These are phyloP conservation scores for Mucor piriformis DNA, from an alignment of 371 early-diverging fungal species.

Conservation along the genomic window DNA sequence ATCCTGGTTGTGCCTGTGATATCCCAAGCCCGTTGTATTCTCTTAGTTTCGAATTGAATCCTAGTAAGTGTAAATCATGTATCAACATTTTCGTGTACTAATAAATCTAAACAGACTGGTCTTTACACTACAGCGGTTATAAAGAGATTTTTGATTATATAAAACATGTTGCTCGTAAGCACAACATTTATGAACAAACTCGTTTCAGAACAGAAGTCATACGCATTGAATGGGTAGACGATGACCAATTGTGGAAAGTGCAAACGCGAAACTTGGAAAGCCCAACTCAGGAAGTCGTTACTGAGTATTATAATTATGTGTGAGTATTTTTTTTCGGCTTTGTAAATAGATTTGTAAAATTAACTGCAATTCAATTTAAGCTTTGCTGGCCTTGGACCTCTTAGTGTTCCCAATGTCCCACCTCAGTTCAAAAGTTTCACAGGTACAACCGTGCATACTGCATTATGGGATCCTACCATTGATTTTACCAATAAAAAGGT, in stretches of 20 bases:
- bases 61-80: constrained; percentile 36
- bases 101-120: constrained; percentile 45
- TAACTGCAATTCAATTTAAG: not conserved
- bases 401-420: constrained; percentile 58
- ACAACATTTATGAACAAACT: constrained; percentile 51
- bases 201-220: constrained; percentile 53
- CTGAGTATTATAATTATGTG: constrained; percentile 32
- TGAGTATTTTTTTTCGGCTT: constrained; percentile 14
- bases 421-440: constrained; percentile 49
- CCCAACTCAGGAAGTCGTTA: constrained; percentile 5
- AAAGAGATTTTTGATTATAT: constrained; percentile 58
- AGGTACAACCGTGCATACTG: constrained; percentile 54
- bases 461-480: constrained; percentile 50
- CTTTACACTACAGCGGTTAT: constrained; percentile 41
- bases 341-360: not conserved
- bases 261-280: constrained; percentile 42
- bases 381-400: constrained; percentile 35
- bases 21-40: constrained; percentile 62
- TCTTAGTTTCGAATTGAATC: constrained; percentile 48
- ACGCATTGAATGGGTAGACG: constrained; percentile 4
- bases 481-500: constrained; percentile 55
- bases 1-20: constrained; percentile 69
- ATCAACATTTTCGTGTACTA: not conserved
- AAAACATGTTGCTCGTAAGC: constrained; percentile 45
- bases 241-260: constrained; percentile 45